Conservation (phyloP, 306 rosid genomes). For the Cyamopsis tetragonoloba region DNA sequence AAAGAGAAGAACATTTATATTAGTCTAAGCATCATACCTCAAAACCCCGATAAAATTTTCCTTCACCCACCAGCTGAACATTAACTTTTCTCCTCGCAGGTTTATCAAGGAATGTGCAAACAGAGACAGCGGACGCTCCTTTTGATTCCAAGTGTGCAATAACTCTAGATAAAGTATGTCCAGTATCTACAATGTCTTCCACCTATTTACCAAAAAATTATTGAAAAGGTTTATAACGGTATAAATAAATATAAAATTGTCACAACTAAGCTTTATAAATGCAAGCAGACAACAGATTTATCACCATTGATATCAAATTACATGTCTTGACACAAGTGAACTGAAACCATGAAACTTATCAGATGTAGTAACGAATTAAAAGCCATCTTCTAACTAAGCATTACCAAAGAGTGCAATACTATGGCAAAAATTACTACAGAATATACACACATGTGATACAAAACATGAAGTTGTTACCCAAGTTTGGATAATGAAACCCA, state of each 20-base stretch:
- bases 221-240: neutral
- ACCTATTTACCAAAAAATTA: constrained; percentile 42
- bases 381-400: too few relatives aligned
- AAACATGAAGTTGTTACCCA: too few relatives aligned
- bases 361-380: too few relatives aligned
- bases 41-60: constrained; percentile 72
- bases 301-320: neutral
- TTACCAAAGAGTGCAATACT: too few relatives aligned
- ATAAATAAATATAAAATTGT: neutral
- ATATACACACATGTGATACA: too few relatives aligned
- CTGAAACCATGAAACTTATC: neutral
- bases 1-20: neutral
- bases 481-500: neutral
- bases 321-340: neutral
- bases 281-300: neutral
- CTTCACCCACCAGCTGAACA: constrained; percentile 48
- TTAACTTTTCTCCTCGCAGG: constrained; percentile 67
- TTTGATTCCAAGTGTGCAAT: constrained; percentile 57
- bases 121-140: constrained; percentile 80
- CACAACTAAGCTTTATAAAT: neutral
- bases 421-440: too few relatives aligned
- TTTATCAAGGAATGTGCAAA: constrained; percentile 84
- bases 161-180: constrained; percentile 55
- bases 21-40: constrained; percentile 40
- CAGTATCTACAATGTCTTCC: constrained; percentile 86